These are phyloP conservation scores for Umbellularia californica DNA, from an alignment of 164 flowering plant genomes.

Conservation along the genomic window DNA sequence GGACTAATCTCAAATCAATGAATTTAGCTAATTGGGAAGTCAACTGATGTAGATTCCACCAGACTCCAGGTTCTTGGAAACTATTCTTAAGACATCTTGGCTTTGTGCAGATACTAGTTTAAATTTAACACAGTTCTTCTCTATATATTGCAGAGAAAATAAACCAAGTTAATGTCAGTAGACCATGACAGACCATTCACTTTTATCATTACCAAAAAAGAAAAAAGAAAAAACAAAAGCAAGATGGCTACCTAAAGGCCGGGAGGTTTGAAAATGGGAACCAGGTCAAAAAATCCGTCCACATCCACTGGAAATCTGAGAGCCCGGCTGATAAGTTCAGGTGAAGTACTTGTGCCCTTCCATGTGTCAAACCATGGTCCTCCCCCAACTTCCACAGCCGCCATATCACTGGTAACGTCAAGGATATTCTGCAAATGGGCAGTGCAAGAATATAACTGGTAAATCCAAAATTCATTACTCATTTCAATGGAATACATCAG, in stretches of 20 bases:
- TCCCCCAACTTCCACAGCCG: constrained; percentile 90
- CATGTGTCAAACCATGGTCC: constrained; percentile 95
- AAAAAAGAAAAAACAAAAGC: no score
- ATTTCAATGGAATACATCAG: neutral
- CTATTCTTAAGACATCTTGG: no score
- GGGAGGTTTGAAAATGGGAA: constrained; percentile 78
- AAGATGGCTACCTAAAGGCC: constrained; percentile 43
- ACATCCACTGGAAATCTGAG: constrained; percentile 62
- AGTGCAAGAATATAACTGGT: neutral
- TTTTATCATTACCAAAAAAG: no score
- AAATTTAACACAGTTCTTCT: no score
- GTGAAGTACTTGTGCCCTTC: constrained; percentile 68
- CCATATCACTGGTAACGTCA: constrained; percentile 89
- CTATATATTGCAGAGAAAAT: no score
- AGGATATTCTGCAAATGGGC: constrained; percentile 44
- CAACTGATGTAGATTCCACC: no score
- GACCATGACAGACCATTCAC: no score
- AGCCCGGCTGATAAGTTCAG: constrained; percentile 52
- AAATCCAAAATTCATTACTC: neutral
- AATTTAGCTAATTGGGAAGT: no score
- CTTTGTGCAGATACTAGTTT: no score
- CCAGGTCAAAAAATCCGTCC: constrained; percentile 46
- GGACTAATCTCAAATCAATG: no score
- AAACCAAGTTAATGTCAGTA: no score
- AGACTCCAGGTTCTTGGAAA: no score